Evolutionary conservation across 441 rosid genomes (phyloP).

Genomic region (Mallotus repandus): DNA sequence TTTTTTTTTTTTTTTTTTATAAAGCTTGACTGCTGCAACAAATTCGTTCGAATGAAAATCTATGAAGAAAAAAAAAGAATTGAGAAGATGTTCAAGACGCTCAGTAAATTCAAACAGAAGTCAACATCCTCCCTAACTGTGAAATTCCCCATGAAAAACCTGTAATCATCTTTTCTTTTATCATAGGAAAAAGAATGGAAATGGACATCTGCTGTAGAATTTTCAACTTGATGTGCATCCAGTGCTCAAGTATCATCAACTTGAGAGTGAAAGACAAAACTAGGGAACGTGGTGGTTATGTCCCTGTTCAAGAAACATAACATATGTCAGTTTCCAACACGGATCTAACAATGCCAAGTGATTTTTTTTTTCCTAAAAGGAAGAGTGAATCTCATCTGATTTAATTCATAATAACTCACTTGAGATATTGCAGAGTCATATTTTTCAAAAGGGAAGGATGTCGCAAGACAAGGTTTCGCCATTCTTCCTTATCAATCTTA

Average conservation of each 20-base stretch:
- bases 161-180: background rate
- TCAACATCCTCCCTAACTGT: background rate
- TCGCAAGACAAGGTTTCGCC: slow-evolving; percentile 76
- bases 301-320: slow-evolving; percentile 44
- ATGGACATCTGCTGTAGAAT: background rate
- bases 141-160: background rate
- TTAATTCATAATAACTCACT: slow-evolving; percentile 37
- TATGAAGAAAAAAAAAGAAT: background rate
- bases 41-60: background rate
- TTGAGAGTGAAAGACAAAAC: slow-evolving; percentile 84
- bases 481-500: slow-evolving; percentile 79
- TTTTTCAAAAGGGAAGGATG: slow-evolving; percentile 81
- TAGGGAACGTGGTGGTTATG: slow-evolving; percentile 76
- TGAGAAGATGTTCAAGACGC: background rate
- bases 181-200: background rate
- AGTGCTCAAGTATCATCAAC: slow-evolving; percentile 44
- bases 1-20: background rate
- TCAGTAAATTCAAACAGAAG: slow-evolving; percentile 3
- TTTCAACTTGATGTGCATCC: background rate
- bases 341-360: no score
- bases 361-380: no score
- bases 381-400: no score
- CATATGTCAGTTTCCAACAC: background rate
- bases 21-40: background rate
- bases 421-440: slow-evolving; percentile 82